phyloP scores from a whole-genome alignment of 441 rosid genomes.

The Melastoma candidum region DNA sequence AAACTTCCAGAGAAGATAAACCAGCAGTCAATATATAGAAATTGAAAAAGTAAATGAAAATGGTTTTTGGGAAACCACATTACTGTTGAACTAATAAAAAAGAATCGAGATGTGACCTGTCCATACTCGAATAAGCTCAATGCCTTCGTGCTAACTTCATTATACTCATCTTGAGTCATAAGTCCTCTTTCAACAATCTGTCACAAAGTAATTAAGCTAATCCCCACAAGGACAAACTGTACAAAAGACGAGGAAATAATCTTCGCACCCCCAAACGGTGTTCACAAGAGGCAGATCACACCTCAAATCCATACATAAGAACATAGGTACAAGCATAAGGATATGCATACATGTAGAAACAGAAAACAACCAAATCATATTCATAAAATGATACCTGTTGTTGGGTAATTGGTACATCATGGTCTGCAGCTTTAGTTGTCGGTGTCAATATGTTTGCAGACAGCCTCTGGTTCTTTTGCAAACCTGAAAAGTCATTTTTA shows the following conservation, averaged over 20 bases:
- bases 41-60: too few species aligned
- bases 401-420: constrained; percentile 61
- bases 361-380: too few species aligned
- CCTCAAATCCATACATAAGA: too few species aligned
- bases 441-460: constrained; percentile 53
- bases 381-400: constrained; percentile 27
- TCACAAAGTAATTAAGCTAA: constrained; percentile 16
- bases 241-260: too few species aligned
- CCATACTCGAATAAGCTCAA: constrained; percentile 81
- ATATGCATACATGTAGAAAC: too few species aligned
- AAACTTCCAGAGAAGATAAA: too few species aligned
- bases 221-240: background rate
- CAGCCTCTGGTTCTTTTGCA: constrained; percentile 59
- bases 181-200: constrained; percentile 68
- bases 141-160: constrained; percentile 74
- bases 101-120: constrained; percentile 42
- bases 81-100: background rate
- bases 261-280: too few species aligned
- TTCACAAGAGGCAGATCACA: too few species aligned
- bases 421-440: constrained; percentile 62
- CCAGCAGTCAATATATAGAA: too few species aligned
- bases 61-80: background rate
- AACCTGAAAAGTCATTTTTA: constrained; percentile 24
- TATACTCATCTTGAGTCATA: constrained; percentile 77
- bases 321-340: too few species aligned